Evolutionary conservation across 2,329 filamentous ascomycete genomes (phyloP).

Genomic region (Clonostachys solani): DNA sequence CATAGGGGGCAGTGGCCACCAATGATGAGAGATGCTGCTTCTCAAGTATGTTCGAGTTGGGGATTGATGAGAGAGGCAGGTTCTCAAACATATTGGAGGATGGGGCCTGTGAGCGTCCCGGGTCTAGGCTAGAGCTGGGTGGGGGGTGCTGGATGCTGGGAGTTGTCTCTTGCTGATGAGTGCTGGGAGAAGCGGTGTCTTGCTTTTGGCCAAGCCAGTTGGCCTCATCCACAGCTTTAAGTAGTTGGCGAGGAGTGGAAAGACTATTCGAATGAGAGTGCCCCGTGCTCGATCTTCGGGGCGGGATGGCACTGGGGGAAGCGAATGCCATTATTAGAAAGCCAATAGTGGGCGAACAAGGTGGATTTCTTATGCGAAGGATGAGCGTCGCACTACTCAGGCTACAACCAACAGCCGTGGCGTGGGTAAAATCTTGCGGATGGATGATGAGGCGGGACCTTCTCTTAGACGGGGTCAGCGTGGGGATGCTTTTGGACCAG

Average conservation of each 20-base stretch:
- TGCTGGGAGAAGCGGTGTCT: not conserved
- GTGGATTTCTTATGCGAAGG: no score
- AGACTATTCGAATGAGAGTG: constrained; percentile 17
- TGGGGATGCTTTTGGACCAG: no score
- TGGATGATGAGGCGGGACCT: no score
- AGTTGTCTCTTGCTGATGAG: not conserved
- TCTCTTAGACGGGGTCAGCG: no score
- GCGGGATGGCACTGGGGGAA: constrained; percentile 63
- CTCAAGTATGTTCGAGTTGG: constrained; percentile 14
- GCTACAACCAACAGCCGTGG: no score
- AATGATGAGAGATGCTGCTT: constrained; percentile 17
- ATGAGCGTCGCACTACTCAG: no score
- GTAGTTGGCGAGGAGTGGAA: constrained; percentile 22
- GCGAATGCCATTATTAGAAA: constrained; percentile 7
- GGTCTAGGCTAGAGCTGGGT: constrained; percentile 2
- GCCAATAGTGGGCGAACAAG: no score
- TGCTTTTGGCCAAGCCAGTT: constrained; percentile 51
- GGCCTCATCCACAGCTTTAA: constrained; percentile 54
- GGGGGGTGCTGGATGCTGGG: constrained; percentile 1
- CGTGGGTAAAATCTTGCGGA: no score
- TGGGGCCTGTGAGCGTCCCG: not conserved
- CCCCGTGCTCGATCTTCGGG: constrained; percentile 58
- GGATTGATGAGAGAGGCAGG: not conserved
- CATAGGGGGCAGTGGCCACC: constrained; percentile 38
- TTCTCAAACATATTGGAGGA: not conserved